phyloP scores from a whole-genome alignment of 345 rosid genomes.

The Syzygium aqueum region DNA sequence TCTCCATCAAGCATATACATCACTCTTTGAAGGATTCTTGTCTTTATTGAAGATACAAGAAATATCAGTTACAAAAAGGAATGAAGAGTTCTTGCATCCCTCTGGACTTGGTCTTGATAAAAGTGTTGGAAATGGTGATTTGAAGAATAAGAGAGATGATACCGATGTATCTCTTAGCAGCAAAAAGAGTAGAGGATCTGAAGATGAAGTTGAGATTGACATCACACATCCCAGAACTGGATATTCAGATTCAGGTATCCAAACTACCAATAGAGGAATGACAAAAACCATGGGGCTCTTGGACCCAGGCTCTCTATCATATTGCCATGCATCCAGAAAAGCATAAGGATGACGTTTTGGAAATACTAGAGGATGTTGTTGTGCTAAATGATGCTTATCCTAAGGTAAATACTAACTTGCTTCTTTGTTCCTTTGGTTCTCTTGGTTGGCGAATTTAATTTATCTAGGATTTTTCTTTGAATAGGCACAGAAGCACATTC shows the following conservation, averaged over 20 bases:
- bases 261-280: constrained; percentile 11
- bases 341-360: constrained; percentile 48
- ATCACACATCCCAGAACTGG: constrained; percentile 8
- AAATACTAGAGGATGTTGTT: constrained; percentile 45
- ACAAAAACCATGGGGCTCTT: constrained; percentile 56
- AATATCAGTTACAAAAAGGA: constrained; percentile 16
- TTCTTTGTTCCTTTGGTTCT: background rate
- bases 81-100: constrained; percentile 9
- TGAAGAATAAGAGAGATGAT: constrained; percentile 34
- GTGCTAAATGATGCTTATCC: constrained; percentile 79
- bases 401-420: constrained; percentile 33
- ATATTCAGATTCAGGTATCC: constrained; percentile 7
- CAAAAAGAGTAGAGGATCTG: constrained; percentile 47
- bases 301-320: constrained; percentile 71
- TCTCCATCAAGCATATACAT: constrained; percentile 60
- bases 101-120: constrained; percentile 5
- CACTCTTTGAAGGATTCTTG: constrained; percentile 71
- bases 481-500: constrained; percentile 72
- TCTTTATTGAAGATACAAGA: constrained; percentile 31
- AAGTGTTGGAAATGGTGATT: constrained; percentile 10
- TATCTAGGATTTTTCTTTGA: background rate
- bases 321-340: constrained; percentile 73
- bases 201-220: constrained; percentile 10
- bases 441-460: background rate
- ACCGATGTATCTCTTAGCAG: constrained; percentile 21